Evolutionary conservation across 805 yeast species (phyloP).

Genomic region (Wickerhamomyces xylosicus): DNA sequence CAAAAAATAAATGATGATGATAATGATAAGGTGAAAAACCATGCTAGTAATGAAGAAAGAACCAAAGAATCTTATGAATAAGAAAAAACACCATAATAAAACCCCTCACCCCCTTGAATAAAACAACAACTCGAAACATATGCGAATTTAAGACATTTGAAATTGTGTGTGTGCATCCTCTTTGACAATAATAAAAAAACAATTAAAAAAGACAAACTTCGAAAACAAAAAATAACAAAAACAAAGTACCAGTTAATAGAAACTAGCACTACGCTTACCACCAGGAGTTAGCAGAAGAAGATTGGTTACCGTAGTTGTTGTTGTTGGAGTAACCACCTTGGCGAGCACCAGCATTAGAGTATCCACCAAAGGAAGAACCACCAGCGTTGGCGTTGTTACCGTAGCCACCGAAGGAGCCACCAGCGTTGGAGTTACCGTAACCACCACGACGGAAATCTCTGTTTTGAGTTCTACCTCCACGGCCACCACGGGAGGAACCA

Average conservation of each 20-base stretch:
- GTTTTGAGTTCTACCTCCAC: conserved; percentile 32
- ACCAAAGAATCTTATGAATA: not conserved
- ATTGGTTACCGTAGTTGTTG: conserved; percentile 5
- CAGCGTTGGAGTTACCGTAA: conserved; percentile 17
- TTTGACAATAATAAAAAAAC: conserved; percentile 7
- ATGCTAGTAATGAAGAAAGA: not conserved
- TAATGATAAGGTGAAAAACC: not conserved
- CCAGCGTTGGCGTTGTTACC: conserved; percentile 3
- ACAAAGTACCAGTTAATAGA: not conserved
- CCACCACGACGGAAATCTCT: conserved; percentile 40
- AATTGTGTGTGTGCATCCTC: conserved; percentile 6
- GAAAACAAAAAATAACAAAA: conserved; percentile 1
- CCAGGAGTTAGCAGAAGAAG: conserved; percentile 5
- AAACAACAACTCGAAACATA: not conserved
- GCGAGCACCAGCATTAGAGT: conserved; percentile 10
- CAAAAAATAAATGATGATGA: no score
- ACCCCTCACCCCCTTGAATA: not conserved
- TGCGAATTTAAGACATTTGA: conserved; percentile 4
- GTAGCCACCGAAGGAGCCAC: conserved; percentile 5
- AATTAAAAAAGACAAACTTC: conserved; percentile 8
- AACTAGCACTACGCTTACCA: conserved; percentile 1
- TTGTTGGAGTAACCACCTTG: conserved; percentile 6
- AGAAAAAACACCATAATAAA: not conserved
- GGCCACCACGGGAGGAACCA: conserved; percentile 39
- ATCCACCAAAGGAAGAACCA: conserved; percentile 8